Evolutionary conservation across 352 stramenopile species (phyloP), one percentile per base, ranked within the genome.

Genomic region (Phytopythium boreale): DNA sequence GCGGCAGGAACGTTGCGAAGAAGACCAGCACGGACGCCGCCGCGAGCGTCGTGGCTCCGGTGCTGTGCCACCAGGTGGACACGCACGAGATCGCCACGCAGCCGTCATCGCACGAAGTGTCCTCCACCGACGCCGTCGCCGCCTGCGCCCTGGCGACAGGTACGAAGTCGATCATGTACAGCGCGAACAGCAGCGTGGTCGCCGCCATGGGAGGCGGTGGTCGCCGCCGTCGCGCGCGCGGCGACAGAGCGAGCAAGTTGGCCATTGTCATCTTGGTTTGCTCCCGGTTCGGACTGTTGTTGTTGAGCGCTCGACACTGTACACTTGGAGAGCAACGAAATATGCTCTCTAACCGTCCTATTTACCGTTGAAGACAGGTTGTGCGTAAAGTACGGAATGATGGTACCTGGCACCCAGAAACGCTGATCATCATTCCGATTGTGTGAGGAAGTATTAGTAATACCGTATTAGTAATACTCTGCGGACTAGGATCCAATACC

Each of bases 1-100:
- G 84, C 26, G 88, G 88, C 61, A 96, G 64, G 67, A 96, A 96
- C 29, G 88, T 93, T 31, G 88, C 88, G 63, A 93, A 92, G 70
- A 96, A 95, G 59, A 96, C 71, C 37, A 96, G 67, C 19, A 93
- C 84, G 15, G 82, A 80, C 14, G 88, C 83, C 51, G 77, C 71
- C 0, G 84, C 79, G 41, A 95, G 70, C 61, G 69, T 56, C 26
- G 75, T 56, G 12, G 82, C 70, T 15, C 75, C 71, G 4, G 67
- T 57, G 24, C 61, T 36, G 14, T 60, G 66, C 86, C 84, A 95
- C 88, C 86, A 94, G 0, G 73, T 46, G 15, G 79, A 74, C 24
- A 90, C 52, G 53, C 82, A 87, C 8, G 68, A 77, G 29, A 83
- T 63, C 22, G 82, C 67, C n/a, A 74, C 62, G 63, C 80, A 88